phyloP scores from a whole-genome alignment of 768 basidiomycete genomes.

The Kwoniella dendrophila region DNA sequence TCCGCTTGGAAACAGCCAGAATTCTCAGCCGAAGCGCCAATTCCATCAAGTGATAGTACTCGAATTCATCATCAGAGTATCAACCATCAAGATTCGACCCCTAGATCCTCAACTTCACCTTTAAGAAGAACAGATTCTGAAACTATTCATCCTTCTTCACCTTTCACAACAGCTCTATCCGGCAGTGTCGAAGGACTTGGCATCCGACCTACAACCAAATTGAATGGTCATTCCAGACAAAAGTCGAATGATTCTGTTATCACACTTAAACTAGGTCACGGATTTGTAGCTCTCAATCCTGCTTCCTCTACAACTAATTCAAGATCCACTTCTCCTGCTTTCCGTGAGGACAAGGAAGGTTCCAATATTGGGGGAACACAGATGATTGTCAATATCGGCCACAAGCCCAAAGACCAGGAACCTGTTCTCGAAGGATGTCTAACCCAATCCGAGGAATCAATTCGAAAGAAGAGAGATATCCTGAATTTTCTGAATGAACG shows the following conservation, averaged over 20 bases:
- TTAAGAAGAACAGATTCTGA: slow-evolving; percentile 11
- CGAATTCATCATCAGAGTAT: no score
- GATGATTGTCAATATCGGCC: neutral
- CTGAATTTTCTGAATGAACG: no score
- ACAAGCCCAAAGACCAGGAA: neutral
- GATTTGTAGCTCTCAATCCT: slow-evolving; percentile 3
- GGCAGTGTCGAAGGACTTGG: neutral
- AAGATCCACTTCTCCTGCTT: neutral
- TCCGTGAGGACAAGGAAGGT: neutral
- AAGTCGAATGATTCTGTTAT: slow-evolving; percentile 17
- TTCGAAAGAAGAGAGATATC: no score
- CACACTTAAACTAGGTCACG: slow-evolving; percentile 10
- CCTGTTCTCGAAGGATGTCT: neutral
- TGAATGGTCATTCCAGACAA: neutral
- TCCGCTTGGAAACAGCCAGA: no score
- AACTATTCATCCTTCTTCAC: neutral
- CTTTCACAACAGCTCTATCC: neutral
- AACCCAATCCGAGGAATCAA: neutral
- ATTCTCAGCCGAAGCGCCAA: no score
- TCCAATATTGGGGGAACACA: neutral
- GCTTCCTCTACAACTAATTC: no score
- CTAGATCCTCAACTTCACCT: neutral
- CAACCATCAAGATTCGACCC: no score
- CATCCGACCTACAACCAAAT: neutral
- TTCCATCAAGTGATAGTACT: no score